Evolutionary conservation across 2,329 filamentous ascomycete genomes (phyloP).

Genomic region (Colletotrichum truncatum): DNA sequence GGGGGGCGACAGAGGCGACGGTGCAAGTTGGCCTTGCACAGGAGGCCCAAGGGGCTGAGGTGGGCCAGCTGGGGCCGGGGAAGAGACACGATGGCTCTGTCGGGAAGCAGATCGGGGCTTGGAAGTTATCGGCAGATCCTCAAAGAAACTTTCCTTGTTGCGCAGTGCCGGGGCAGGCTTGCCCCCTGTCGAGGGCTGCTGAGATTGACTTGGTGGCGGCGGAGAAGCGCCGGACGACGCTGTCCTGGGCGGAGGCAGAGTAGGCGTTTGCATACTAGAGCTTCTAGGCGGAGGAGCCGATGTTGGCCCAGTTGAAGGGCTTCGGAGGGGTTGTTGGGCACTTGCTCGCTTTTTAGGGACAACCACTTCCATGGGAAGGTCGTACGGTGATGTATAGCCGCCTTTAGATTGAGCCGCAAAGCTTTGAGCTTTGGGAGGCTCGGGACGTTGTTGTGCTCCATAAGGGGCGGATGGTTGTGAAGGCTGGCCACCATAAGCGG

Average conservation of each 20-base stretch:
- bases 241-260: slow-evolving; percentile 28
- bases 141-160: slow-evolving; percentile 73
- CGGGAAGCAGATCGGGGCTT: slow-evolving; percentile 70
- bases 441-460: slow-evolving; percentile 50
- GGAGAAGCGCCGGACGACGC: slow-evolving; percentile 30
- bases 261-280: slow-evolving; percentile 62
- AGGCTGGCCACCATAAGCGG: slow-evolving; percentile 33
- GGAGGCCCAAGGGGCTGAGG: slow-evolving; percentile 44
- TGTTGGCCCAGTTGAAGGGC: slow-evolving; percentile 43
- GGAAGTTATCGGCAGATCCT: slow-evolving; percentile 74
- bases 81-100: slow-evolving; percentile 54
- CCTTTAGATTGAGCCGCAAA: slow-evolving; percentile 92
- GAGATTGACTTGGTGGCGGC: slow-evolving; percentile 48
- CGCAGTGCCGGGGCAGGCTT: slow-evolving; percentile 47
- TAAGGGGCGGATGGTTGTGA: slow-evolving; percentile 44
- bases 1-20: slow-evolving; percentile 20
- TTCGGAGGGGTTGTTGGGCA: slow-evolving; percentile 62
- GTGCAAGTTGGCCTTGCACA: slow-evolving; percentile 36
- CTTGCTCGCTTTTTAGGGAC: slow-evolving; percentile 74
- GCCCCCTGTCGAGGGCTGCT: slow-evolving; percentile 41
- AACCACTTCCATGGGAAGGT: slow-evolving; percentile 89
- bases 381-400: slow-evolving; percentile 93
- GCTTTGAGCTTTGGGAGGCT: slow-evolving; percentile 74
- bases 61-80: slow-evolving; percentile 50
- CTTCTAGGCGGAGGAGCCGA: slow-evolving; percentile 65